Evolutionary conservation across 257 asterid genomes (phyloP).

Genomic region (Prunella vulgaris): DNA sequence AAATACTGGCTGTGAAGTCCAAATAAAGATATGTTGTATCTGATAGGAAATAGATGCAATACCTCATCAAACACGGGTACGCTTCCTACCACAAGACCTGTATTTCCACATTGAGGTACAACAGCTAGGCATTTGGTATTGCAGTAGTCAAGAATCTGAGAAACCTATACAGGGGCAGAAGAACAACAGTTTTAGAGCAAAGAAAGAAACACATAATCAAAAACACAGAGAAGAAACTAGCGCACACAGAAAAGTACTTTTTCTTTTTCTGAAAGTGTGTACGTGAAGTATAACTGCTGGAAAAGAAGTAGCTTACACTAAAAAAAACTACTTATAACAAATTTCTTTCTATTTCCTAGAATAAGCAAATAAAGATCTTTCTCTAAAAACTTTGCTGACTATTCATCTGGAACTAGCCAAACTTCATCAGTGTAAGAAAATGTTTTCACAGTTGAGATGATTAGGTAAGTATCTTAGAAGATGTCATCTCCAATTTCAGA

Average conservation of each 20-base stretch:
- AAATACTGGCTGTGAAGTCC: not conserved
- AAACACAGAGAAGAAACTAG: conserved; percentile 9
- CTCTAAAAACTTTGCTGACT: not conserved
- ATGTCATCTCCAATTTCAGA: not conserved
- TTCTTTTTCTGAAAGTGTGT: conserved; percentile 1
- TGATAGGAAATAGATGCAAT: conserved; percentile 15
- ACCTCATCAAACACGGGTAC: conserved; percentile 97
- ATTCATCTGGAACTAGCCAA: not conserved
- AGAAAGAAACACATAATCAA: conserved; percentile 6
- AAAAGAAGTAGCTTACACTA: not conserved
- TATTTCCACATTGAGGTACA: conserved; percentile 99
- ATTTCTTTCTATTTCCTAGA: too few relatives aligned
- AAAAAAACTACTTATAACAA: not conserved
- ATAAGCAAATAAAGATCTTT: not conserved
- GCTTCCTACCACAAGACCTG: conserved; percentile 99
- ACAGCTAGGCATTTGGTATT: conserved; percentile 81
- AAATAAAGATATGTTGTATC: not conserved
- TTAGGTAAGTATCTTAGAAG: not conserved
- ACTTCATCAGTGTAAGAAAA: not conserved
- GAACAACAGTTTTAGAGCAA: conserved; percentile 14
- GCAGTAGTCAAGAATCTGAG: conserved; percentile 86
- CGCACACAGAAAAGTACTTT: not conserved
- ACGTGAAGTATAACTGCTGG: not conserved
- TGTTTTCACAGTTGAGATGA: not conserved
- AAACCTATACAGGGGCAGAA: conserved; percentile 48